Base-by-base conservation (phyloP, 2,329 filamentous ascomycete species). In the Colletotrichum lindemuthianum region DNA sequence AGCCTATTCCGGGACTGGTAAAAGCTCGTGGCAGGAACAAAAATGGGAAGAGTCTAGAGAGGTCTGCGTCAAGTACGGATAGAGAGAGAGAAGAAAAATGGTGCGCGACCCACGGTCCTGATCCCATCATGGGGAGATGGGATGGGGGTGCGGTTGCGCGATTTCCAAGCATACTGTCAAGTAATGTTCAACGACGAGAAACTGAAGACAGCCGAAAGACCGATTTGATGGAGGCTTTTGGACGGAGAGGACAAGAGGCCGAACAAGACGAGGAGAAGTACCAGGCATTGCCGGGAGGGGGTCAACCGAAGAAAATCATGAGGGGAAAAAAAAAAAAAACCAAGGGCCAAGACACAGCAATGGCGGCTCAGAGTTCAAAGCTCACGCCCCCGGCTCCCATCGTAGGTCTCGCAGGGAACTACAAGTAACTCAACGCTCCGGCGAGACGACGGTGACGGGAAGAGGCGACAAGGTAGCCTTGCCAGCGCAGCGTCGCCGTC, bases 401-500 rank as follows among this genome's bases (percentile, higher is more conserved):
- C 52, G 59, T 41, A 66, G 24, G 24, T 24, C 24, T 63, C 59
- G 43, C 52, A 54, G 58, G 63, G 47, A 48, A 51, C 63, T 66
- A 37, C 52, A 54, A 63, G 63, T 47, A 48, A 51, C 63, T 66
- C 52, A 63, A 66, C 59, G 63, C 44, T 54, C 59, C 63, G 52
- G 24, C 24, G 24, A 24, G 24, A 24, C 57, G 55, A 44, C 49
- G 33, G 43, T 40, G 60, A 36, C 59, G 44, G 51, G 57, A 60
- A 56, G 56, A 45, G 33, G 48, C 39, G 47, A 32, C 59, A 63
- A 63, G 63, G 63, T 66, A 66, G 63, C 52, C 63, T 52, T 66
- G 63, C 59, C 63, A 63, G 53, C 59, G 59, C 52, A 66, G 47
- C 59, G 51, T 44, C 57, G 48, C 50, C 41, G 59, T 52, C 59